These are phyloP conservation scores for Leccinum arenicola DNA, from an alignment of 768 basidiomycete genomes.

Conservation along the genomic window DNA sequence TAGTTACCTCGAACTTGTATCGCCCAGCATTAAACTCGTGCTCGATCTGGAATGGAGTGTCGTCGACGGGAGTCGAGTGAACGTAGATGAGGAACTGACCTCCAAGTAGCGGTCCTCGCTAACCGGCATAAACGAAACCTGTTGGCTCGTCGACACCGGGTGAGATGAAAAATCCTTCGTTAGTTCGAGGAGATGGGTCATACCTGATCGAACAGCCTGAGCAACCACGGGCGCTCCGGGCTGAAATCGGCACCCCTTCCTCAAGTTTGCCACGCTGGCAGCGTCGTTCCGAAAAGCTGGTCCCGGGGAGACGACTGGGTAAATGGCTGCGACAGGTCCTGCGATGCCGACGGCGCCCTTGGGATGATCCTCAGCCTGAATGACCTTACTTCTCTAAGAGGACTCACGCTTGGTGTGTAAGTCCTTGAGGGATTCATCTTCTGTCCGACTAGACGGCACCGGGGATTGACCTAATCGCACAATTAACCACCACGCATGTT, in stretches of 20 bases:
- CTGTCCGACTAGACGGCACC: slow-evolving; percentile 58
- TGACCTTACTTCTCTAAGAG: not conserved
- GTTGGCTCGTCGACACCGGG: not conserved
- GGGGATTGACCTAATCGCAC: slow-evolving; percentile 48
- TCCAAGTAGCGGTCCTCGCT: slow-evolving; percentile 47
- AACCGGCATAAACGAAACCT: slow-evolving; percentile 53
- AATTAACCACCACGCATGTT: not conserved
- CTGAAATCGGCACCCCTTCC: slow-evolving; percentile 47
- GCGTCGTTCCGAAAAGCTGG: slow-evolving; percentile 58
- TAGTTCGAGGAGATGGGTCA: not conserved
- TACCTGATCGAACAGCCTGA: slow-evolving; percentile 63
- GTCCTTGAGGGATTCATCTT: slow-evolving; percentile 77
- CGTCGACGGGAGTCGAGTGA: not conserved
- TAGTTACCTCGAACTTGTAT: slow-evolving; percentile 47
- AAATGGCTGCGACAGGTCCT: slow-evolving; percentile 63
- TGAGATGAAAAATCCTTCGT: not conserved
- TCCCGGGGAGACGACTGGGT: slow-evolving; percentile 62
- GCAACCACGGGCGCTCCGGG: slow-evolving; percentile 53
- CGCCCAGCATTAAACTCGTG: slow-evolving; percentile 50
- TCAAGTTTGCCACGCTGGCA: slow-evolving; percentile 67
- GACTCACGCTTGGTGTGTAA: slow-evolving; percentile 54
- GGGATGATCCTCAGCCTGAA: not conserved
- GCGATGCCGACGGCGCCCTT: slow-evolving; percentile 72
- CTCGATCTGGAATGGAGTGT: slow-evolving; percentile 37
- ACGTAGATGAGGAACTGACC: slow-evolving; percentile 27